These are phyloP conservation scores for Brettanomyces sp. DNA, from an alignment of 805 yeast genomes.

Conservation along the genomic window DNA sequence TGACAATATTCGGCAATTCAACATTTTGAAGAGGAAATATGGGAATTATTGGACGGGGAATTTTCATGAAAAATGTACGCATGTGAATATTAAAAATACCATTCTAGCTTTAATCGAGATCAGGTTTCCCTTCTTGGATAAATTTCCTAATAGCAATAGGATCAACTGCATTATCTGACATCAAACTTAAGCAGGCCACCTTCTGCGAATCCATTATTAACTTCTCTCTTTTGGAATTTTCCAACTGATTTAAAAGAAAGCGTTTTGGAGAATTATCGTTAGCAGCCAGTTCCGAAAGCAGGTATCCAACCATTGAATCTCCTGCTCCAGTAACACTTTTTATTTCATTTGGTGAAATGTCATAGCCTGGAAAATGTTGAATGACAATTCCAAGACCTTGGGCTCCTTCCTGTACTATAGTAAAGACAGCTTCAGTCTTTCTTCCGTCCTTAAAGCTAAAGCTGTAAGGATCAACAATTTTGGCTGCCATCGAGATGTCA, in stretches of 20 bases:
- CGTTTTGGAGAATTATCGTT: slow-evolving; percentile 2
- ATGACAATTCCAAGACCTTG: slow-evolving; percentile 43
- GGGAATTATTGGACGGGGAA: too few relatives aligned
- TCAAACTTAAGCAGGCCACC: slow-evolving; percentile 20
- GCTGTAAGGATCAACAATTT: background rate
- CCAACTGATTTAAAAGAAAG: slow-evolving; percentile 6
- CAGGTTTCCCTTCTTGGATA: background rate
- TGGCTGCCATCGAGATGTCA: slow-evolving; percentile 14
- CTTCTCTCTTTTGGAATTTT: slow-evolving; percentile 10
- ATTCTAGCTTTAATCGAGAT: background rate
- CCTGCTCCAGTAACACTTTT: slow-evolving; percentile 84
- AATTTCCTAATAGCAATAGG: slow-evolving; percentile 8
- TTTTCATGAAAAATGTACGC: too few relatives aligned
- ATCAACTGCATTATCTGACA: slow-evolving; percentile 15
- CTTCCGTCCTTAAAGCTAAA: slow-evolving; percentile 2
- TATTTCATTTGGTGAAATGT: slow-evolving; percentile 29
- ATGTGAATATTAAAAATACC: background rate
- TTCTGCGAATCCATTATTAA: slow-evolving; percentile 16
- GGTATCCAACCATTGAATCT: slow-evolving; percentile 64
- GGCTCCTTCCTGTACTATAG: background rate
- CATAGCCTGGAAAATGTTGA: slow-evolving; percentile 43
- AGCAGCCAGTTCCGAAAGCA: slow-evolving; percentile 35
- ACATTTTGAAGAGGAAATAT: too few relatives aligned
- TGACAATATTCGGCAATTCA: too few relatives aligned
- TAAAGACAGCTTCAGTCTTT: background rate